Conservation (phyloP, 306 rosid species). For the Senna siamea region DNA sequence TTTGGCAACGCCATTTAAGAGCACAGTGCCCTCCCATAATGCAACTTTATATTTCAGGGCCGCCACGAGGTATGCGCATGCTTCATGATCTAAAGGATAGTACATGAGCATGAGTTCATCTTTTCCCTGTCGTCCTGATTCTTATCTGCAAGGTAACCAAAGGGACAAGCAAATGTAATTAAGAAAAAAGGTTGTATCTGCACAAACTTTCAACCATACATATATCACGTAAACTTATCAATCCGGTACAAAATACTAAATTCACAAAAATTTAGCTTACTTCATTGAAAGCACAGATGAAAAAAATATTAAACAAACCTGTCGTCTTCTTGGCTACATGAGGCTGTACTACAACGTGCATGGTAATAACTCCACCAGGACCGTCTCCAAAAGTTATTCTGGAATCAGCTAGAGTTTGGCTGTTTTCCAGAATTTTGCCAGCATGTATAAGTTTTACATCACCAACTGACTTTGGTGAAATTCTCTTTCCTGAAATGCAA, state of each 20-base stretch:
- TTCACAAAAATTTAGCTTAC: not conserved
- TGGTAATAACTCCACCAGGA: constrained; percentile 60
- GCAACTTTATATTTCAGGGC: constrained; percentile 38
- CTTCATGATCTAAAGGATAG: constrained; percentile 59
- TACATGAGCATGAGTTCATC: constrained; percentile 67
- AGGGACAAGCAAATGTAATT: not conserved
- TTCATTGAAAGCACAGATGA: not conserved
- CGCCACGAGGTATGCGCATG: constrained; percentile 16
- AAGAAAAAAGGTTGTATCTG: not conserved
- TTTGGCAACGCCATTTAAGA: constrained; percentile 37
- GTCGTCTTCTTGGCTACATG: constrained; percentile 48
- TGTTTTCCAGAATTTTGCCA: constrained; percentile 69
- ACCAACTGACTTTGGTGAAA: constrained; percentile 57
- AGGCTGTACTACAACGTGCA: constrained; percentile 78
- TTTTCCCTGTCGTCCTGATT: constrained; percentile 49
- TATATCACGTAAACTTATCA: not conserved
- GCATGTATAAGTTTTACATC: constrained; percentile 74
- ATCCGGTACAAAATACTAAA: not conserved
- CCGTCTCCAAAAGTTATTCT: constrained; percentile 53
- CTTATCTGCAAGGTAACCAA: constrained; percentile 49
- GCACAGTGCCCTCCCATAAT: constrained; percentile 35
- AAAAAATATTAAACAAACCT: constrained; percentile 44
- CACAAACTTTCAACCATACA: not conserved
- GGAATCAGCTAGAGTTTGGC: constrained; percentile 69
- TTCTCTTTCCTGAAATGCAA: constrained; percentile 58